Conservation (phyloP, 2,329 filamentous ascomycete genomes). For the Colletotrichum lini region DNA sequence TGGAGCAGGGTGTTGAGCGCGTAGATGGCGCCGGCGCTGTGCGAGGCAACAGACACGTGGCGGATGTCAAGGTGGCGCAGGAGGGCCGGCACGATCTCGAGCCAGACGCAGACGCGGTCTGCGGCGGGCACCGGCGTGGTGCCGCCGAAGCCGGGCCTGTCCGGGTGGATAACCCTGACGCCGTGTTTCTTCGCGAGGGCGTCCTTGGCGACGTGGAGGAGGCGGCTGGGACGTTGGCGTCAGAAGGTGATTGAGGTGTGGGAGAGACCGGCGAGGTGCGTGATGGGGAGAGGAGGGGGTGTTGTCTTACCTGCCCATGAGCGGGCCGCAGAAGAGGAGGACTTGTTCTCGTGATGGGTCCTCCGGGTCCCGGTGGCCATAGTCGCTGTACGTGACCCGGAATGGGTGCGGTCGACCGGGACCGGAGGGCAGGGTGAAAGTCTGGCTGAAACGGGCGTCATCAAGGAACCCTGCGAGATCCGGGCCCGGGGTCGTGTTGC, state of each 20-base stretch:
- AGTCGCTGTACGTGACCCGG: conserved; percentile 50
- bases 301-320: conserved; percentile 44
- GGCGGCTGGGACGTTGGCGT: conserved; percentile 13
- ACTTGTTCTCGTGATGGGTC: conserved; percentile 47
- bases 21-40: conserved; percentile 51
- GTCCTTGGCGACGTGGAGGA: conserved; percentile 51
- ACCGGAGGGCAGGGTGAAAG: conserved; percentile 47
- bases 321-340: conserved; percentile 49
- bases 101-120: conserved; percentile 47
- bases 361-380: conserved; percentile 49
- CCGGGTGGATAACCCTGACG: conserved; percentile 51
- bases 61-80: conserved; percentile 51
- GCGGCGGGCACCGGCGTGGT: conserved; percentile 46
- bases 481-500: background rate
- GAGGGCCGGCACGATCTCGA: conserved; percentile 50
- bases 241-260: background rate
- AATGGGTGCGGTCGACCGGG: conserved; percentile 38
- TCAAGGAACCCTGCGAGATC: conserved; percentile 41
- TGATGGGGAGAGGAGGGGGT: too few relatives aligned
- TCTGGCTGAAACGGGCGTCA: conserved; percentile 47
- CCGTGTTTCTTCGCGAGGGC: conserved; percentile 49
- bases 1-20: conserved; percentile 50
- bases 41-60: conserved; percentile 49
- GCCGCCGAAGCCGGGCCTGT: conserved; percentile 55
- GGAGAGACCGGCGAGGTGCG: background rate